Evolutionary conservation across 768 basidiomycete genomes (phyloP).

Genomic region (Gloeophyllum trabeum): DNA sequence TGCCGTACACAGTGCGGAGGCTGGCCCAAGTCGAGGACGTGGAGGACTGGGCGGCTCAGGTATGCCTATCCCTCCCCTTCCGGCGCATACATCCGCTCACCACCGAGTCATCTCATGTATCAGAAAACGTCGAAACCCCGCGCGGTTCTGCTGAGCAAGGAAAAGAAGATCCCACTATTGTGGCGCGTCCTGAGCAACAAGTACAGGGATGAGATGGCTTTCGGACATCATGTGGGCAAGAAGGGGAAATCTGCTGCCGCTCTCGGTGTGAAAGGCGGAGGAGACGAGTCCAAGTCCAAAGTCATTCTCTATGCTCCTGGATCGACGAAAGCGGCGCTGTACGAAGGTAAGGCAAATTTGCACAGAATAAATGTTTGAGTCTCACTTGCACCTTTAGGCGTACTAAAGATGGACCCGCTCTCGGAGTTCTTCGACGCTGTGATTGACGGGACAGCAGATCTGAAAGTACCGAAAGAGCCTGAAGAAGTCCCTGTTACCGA

Average conservation of each 20-base stretch:
- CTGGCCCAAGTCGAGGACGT: constrained; percentile 47
- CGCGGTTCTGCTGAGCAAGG: constrained; percentile 63
- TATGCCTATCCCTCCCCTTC: constrained; percentile 18
- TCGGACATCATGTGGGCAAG: constrained; percentile 56
- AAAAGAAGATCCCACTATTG: constrained; percentile 63
- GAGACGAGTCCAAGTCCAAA: constrained; percentile 42
- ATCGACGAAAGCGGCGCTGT: constrained; percentile 43
- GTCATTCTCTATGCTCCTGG: constrained; percentile 63
- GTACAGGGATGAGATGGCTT: constrained; percentile 48
- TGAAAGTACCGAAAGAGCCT: constrained; percentile 28
- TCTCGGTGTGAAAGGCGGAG: constrained; percentile 47
- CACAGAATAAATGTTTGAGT: too few species aligned
- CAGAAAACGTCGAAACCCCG: constrained; percentile 35
- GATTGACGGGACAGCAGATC: constrained; percentile 54
- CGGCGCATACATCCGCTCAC: neutral
- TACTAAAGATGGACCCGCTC: constrained; percentile 64
- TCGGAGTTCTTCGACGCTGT: constrained; percentile 65
- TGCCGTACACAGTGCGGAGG: constrained; percentile 63
- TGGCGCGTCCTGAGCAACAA: constrained; percentile 76
- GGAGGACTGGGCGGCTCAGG: constrained; percentile 57
- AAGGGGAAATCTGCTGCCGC: constrained; percentile 45
- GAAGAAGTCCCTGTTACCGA: too few species aligned
- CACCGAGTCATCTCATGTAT: neutral
- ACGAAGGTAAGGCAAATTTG: too few species aligned
- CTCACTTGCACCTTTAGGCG: too few species aligned